These are phyloP conservation scores for Calocybe indica DNA, from an alignment of 768 basidiomycete species.

Conservation along the genomic window DNA sequence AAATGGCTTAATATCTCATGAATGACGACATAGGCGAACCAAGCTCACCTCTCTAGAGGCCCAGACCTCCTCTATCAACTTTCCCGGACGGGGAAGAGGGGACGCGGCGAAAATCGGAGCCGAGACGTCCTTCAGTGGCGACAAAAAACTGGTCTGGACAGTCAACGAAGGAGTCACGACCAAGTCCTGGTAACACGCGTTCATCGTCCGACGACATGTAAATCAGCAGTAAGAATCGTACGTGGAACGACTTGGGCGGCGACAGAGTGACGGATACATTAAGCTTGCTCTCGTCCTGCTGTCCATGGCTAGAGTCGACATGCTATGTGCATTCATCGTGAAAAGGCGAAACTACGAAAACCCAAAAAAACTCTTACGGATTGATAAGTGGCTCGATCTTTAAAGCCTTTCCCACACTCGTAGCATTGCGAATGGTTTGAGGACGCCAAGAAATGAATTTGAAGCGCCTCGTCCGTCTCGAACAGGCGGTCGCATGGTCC, in stretches of 20 bases:
- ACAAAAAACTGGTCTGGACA: constrained; percentile 18
- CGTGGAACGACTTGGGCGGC: no score
- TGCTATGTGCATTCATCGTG: not conserved
- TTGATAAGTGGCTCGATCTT: constrained; percentile 28
- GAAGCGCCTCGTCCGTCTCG: constrained; percentile 25
- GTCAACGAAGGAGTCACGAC: constrained; percentile 23
- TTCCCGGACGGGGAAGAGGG: constrained; percentile 25
- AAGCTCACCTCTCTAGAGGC: constrained; percentile 22
- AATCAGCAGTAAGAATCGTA: no score
- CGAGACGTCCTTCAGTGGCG: constrained; percentile 26
- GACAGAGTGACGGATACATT: no score
- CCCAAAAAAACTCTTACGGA: constrained; percentile 20
- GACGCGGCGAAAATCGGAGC: constrained; percentile 28
- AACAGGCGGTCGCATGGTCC: constrained; percentile 34
- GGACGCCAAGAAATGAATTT: constrained; percentile 36
- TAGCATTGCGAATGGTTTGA: constrained; percentile 39
- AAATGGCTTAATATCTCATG: no score
- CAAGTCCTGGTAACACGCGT: constrained; percentile 14
- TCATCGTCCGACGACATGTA: not conserved
- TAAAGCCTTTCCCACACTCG: constrained; percentile 35
- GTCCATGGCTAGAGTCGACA: not conserved
- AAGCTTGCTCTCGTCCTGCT: no score
- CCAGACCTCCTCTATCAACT: constrained; percentile 26
- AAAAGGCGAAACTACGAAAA: no score
- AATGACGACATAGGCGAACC: not conserved